A percentile compares a stretch with the other conserved stretches of the same genome.
Evolutionary conservation across 768 basidiomycete genomes (phyloP).

Genomic region (Cystoderma amianthinum): DNA sequence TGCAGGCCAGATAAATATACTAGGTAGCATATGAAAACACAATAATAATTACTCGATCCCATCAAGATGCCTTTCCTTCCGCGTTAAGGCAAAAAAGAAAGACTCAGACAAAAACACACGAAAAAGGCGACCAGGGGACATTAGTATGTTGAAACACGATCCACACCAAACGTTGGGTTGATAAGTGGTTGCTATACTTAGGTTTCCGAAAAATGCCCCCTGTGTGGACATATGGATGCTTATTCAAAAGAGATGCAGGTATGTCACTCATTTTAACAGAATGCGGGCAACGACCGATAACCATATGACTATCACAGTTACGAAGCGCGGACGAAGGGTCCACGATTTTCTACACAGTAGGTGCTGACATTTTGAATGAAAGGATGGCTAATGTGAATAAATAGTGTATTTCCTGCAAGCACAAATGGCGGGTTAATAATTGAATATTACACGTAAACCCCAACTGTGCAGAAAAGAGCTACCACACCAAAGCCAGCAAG

Average conservation of each 20-base stretch:
- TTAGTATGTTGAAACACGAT: constrained; percentile 23
- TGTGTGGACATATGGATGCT: constrained; percentile 79
- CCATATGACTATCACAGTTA: constrained; percentile 41
- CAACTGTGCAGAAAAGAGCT: constrained; percentile 79
- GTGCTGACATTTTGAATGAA: too few relatives aligned
- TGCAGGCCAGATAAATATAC: neutral
- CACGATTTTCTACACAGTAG: constrained; percentile 92
- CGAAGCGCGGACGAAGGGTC: constrained; percentile 93
- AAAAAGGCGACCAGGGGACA: constrained; percentile 59
- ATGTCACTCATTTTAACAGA: constrained; percentile 11
- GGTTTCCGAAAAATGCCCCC: constrained; percentile 88
- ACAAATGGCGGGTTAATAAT: constrained; percentile 82
- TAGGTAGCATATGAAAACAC: constrained; percentile 83
- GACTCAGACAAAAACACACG: constrained; percentile 79
- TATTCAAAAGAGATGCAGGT: constrained; percentile 89
- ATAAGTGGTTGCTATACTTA: constrained; percentile 18
- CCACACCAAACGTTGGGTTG: neutral
- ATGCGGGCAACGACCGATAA: neutral
- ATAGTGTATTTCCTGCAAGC: constrained; percentile 70
- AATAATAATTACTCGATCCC: constrained; percentile 83
- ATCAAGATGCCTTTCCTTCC: constrained; percentile 93
- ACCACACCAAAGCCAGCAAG: constrained; percentile 88
- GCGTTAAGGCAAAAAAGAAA: constrained; percentile 80
- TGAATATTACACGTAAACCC: constrained; percentile 70
- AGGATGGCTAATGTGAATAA: constrained; percentile 10